Evolutionary conservation across 2,329 filamentous ascomycete species (phyloP).

Genomic region (Apiospora sp.): DNA sequence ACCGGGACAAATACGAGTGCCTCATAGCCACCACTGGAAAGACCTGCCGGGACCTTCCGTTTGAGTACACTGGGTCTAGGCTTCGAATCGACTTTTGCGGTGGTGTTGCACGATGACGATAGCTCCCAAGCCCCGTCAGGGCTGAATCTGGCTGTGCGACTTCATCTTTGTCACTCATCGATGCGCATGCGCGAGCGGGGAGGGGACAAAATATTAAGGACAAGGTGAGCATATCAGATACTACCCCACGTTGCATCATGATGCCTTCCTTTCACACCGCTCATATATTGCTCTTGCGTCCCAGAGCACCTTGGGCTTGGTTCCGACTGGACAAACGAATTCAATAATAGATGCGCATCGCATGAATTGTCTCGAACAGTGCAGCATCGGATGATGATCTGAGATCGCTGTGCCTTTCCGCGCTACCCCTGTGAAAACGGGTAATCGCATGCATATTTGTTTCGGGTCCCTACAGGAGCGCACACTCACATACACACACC

Average conservation of each 20-base stretch:
- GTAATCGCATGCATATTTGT: background rate
- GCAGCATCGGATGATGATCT: background rate
- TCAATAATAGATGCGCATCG: background rate
- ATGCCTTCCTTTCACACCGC: background rate
- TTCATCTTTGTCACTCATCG: background rate
- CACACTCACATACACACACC: background rate
- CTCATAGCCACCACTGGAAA: too few species aligned
- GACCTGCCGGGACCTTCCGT: too few species aligned
- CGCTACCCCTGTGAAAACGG: background rate
- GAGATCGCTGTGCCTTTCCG: slow-evolving; percentile 12
- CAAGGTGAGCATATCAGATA: background rate
- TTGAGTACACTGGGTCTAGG: background rate
- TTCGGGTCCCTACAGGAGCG: background rate
- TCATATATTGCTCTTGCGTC: background rate
- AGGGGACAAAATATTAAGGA: background rate
- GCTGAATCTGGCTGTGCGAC: background rate
- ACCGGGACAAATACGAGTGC: too few species aligned
- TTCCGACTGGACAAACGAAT: background rate
- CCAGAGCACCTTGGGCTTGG: background rate
- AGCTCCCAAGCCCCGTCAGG: background rate
- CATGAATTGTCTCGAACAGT: background rate
- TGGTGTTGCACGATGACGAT: background rate
- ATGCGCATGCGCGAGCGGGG: background rate
- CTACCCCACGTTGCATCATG: background rate
- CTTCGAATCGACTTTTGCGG: background rate